Base-by-base conservation (phyloP, 1,284 basidiomycete species). In the Gymnopus androsaceus region DNA sequence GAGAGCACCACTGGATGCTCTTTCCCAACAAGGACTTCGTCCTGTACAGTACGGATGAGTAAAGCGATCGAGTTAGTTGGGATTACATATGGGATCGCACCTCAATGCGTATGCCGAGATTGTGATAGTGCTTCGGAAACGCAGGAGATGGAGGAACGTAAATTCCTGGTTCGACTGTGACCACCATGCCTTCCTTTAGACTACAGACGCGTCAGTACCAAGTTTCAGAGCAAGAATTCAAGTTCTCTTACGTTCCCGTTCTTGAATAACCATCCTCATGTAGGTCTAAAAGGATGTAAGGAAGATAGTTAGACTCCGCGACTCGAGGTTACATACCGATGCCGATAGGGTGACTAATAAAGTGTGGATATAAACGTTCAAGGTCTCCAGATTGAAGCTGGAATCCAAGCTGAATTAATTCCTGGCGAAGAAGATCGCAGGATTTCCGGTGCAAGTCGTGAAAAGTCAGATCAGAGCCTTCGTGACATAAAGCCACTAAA, bases 61-160 rank as follows among this genome's bases (percentile, higher is more conserved):
- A 62, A 41, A 21, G 65, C 33, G 25, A 34, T 27, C 37, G 15
- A 15, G 51, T 25, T 27, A 11, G 51, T 23, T 33, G 11, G 14
- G 9, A 37, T 44, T 19, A 37, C 48, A 40, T 37, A n/a, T n/a
- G n/a, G 21, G 41, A 28, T 65, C 73, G 41, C 59, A 87, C 90
- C 79, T 97, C 94, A 66, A 97, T 93, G 45, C 95, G 83, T 59
- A 97, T 87, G 4, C 92, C 93, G 25, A 95, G 82, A 59, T 93
- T 90, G 63, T 95, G 94, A 72, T 93, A 98, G 55, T 84, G 82
- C 61, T 82, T 87, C 0, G 95, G 95, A 71, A 92, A 97, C 41
- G 81, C 74, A 1, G 85, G 66, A 19, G 83, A 79, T 1, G 86
- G 83, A 3, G 95, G 95, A 19, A 98, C 92, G 66, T 95, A 97